phyloP scores from a whole-genome alignment of 768 basidiomycete species.

The Exsudoporus frostii region DNA sequence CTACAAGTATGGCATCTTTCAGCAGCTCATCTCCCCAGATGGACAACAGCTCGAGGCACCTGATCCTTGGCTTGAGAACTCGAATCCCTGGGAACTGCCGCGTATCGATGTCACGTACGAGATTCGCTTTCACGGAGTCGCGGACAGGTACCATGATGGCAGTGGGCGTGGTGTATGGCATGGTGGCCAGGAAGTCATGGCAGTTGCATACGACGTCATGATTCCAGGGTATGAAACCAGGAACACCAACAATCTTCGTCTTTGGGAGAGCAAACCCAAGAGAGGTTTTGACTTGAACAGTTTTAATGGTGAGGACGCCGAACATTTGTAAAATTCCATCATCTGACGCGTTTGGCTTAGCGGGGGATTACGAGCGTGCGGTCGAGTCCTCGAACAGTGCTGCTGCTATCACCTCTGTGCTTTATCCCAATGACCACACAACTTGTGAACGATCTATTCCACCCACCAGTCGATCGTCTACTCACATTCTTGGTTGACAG shows the following conservation, averaged over 20 bases:
- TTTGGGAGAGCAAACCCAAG: slow-evolving; percentile 85
- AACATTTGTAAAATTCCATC: neutral
- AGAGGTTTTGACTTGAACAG: slow-evolving; percentile 90
- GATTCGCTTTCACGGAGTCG: slow-evolving; percentile 84
- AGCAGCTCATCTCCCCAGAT: slow-evolving; percentile 81
- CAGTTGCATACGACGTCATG: slow-evolving; percentile 92
- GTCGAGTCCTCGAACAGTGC: slow-evolving; percentile 88
- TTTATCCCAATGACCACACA: slow-evolving; percentile 95
- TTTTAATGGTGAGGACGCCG: slow-evolving; percentile 70
- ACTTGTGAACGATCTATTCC: slow-evolving; percentile 38
- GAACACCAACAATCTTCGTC: slow-evolving; percentile 86
- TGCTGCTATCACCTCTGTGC: slow-evolving; percentile 88
- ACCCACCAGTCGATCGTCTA: neutral
- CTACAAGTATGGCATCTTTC: slow-evolving; percentile 96
- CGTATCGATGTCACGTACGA: slow-evolving; percentile 83
- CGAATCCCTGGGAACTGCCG: slow-evolving; percentile 87
- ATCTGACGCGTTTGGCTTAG: slow-evolving; percentile 36
- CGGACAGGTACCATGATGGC: slow-evolving; percentile 63
- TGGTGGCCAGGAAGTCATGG: slow-evolving; percentile 92
- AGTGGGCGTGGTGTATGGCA: slow-evolving; percentile 67
- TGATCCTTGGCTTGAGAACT: slow-evolving; percentile 87
- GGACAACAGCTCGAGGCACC: slow-evolving; percentile 87
- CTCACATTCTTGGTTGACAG: slow-evolving; percentile 33
- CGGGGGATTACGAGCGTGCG: slow-evolving; percentile 90
- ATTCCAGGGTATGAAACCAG: slow-evolving; percentile 79